Conservation (phyloP, 2,329 filamentous ascomycete genomes). For the Exophiala bonariae region DNA sequence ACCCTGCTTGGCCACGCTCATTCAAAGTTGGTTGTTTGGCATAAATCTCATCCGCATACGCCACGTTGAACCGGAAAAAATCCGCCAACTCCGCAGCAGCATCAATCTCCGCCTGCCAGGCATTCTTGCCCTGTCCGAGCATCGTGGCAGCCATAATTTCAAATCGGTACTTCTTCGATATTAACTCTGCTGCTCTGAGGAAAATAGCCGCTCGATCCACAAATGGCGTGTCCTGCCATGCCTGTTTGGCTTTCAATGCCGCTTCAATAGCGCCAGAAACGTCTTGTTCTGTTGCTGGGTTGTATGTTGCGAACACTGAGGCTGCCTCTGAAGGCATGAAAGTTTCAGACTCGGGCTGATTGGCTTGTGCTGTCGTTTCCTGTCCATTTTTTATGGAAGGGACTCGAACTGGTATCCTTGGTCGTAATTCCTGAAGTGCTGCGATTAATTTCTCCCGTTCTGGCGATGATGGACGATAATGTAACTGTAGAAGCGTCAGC, state of each 20-base stretch:
- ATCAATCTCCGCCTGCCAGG: constrained; percentile 42
- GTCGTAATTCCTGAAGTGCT: constrained; percentile 33
- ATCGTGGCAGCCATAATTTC: constrained; percentile 42
- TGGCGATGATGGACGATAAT: constrained; percentile 31
- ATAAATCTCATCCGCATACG: constrained; percentile 37
- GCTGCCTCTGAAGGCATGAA: constrained; percentile 37
- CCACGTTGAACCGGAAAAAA: constrained; percentile 38
- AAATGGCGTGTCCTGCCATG: constrained; percentile 37
- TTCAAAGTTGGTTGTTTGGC: constrained; percentile 37
- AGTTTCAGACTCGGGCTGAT: constrained; percentile 3
- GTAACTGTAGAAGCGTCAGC: constrained; percentile 14
- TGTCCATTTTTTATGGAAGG: constrained; percentile 24
- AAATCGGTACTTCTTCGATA: constrained; percentile 30
- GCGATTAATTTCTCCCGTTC: constrained; percentile 36
- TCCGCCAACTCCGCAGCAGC: constrained; percentile 39
- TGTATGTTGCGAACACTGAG: constrained; percentile 38
- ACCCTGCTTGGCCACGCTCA: constrained; percentile 17
- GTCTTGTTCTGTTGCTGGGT: constrained; percentile 34
- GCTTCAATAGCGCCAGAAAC: constrained; percentile 33
- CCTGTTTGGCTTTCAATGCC: constrained; percentile 35
- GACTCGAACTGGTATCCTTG: constrained; percentile 37
- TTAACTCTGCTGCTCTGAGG: constrained; percentile 35
- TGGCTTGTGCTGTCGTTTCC: constrained; percentile 5
- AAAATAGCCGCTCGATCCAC: constrained; percentile 41
- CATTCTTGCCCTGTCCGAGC: constrained; percentile 44